Base-by-base conservation (phyloP, 208 protist species). In the Vickermania ingenoplastis region DNA sequence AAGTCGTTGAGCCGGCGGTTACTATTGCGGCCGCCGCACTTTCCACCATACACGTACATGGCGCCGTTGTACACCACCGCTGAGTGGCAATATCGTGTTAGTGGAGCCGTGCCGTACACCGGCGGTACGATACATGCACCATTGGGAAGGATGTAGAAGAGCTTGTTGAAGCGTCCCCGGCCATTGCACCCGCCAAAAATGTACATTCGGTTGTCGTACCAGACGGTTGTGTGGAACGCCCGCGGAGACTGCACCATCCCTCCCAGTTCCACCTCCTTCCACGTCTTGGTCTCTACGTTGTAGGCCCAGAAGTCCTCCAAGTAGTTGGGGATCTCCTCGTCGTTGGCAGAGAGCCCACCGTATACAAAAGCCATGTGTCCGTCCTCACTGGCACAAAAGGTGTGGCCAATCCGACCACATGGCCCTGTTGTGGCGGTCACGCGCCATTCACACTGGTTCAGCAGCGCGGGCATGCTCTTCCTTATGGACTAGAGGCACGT, bases 121-220 rank as follows among this genome's bases (percentile, higher is more conserved):
- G 45, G 13, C 21, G 72, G 62, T 4, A 48, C 51, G 48, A 31
- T 22, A 61, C 83, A 86, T 11, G 60, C 24, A 3, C 84, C 82
- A 13, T 79, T 55, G 28, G 75, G 70, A 58, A 71, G 73, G 67
- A 89, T 89, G 68, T 69, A 80, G 68, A 89, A 91, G 67, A 94
- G 81, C 50, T 80, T 78, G 58, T 92, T 89, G 68, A 92, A 94
- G 26, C 88, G 77, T 0, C 84, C 82, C 2, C 78, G 66, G 29
- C 84, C 84, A 66, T 92, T 94, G 64, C 88, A 94, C 27, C 88
- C 88, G 24, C 88, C 88, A 63, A 94, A 94, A 30, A 92, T 75
- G 63, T 80, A 90, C 69, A 92, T 83, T 30, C 54, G 26, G 13
- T 73, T 67, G 55, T 67, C 67, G 53, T 91, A 75, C 68, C 76